Evolutionary conservation across 352 stramenopile species (phyloP), one percentile per base, ranked within the genome.

Genomic region (Phytophthora macrochlamydospora): DNA sequence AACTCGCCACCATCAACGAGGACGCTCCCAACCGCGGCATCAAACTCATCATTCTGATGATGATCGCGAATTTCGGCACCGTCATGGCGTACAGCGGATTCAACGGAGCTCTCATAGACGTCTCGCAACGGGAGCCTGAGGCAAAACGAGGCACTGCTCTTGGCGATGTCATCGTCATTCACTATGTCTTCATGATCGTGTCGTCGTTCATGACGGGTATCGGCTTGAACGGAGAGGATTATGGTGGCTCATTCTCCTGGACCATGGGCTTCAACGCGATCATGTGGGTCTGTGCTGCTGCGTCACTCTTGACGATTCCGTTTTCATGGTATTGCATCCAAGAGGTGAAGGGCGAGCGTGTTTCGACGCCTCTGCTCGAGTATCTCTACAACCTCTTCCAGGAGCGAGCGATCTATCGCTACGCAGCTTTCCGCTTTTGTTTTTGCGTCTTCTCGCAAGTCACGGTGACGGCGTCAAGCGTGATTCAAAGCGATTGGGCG

Each of bases 21-120:
- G 61, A 85, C 32, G 74, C 79, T 7, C 72, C 69, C 0, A 64
- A 81, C 40, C 50, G 45, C 38, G 80, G 80, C 7, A 67, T 74
- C 46, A 83, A 83, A 64, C 62, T 81, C 65, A 80, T 89, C 4
- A 64, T 90, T 24, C 64, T 87, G 42, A 79, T 95, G 67, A 87
- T 91, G 59, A 32, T 92, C 12, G 85, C 88, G 2, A 90, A 89
- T 48, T 59, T 92, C 12, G 85, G 85, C 29, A 88, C 85, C n/a
- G 83, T 94, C 38, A 84, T 91, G 59, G 81, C 81, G 9, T 86
- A 91, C 70, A 81, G 87, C 4, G 83, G 83, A 13, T 75, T 78
- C 30, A 86, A 94, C 67, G 85, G 83, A 0, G 57, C 83, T n/a
- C 52, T 87, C 30, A 79, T 90, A 37, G 73, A 89, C 14, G 46